Conservation (phyloP, 345 rosid species). For the Odontarrhena argentea region DNA sequence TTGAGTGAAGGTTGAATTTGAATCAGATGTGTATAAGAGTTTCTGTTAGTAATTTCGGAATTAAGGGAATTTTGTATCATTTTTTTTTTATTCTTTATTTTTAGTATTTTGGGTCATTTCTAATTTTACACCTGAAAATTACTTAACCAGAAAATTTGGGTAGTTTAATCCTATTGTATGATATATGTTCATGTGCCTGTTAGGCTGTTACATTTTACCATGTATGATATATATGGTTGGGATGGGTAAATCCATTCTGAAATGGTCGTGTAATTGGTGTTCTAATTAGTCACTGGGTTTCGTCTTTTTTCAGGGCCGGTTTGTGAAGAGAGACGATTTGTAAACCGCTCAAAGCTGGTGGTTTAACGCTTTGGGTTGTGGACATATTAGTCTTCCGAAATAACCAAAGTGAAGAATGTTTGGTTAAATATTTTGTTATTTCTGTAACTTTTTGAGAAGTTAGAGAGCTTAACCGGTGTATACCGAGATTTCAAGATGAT, state of each 20-base stretch:
- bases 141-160: no score
- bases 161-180: no score
- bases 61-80: no score
- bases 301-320: slow-evolving; percentile 40
- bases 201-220: no score
- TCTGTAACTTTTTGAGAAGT: slow-evolving; percentile 17
- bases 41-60: no score
- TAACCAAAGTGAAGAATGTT: slow-evolving; percentile 24
- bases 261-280: not conserved
- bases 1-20: no score
- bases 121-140: no score
- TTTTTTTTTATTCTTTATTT: no score
- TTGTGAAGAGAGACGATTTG: slow-evolving; percentile 40
- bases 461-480: slow-evolving; percentile 13
- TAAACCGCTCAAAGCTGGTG: slow-evolving; percentile 7
- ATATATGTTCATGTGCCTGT: no score
- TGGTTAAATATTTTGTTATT: slow-evolving; percentile 16
- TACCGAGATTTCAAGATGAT: slow-evolving; percentile 29
- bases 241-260: not conserved
- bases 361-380: slow-evolving; percentile 15
- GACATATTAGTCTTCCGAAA: slow-evolving; percentile 23
- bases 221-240: not conserved
- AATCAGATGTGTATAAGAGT: no score
- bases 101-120: no score
- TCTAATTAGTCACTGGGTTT: slow-evolving; percentile 16